Conservation (phyloP, 352 stramenopile species). For the Aphanomyces invadans region DNA sequence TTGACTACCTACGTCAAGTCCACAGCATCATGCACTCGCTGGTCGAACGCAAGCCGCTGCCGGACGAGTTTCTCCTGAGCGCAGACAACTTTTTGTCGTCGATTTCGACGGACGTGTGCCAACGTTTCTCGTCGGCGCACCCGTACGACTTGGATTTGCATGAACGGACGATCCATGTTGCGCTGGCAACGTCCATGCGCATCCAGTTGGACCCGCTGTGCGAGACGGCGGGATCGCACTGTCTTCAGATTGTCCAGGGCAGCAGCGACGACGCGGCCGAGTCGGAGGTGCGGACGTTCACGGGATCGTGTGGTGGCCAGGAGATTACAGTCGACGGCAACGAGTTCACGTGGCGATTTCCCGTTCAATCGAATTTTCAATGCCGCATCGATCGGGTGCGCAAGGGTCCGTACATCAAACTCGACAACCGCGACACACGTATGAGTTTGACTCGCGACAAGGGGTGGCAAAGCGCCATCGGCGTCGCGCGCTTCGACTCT, state of each 20-base stretch:
- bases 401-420: conserved; percentile 82
- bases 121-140: conserved; percentile 65
- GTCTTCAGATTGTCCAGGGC: conserved; percentile 78
- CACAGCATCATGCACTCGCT: conserved; percentile 80
- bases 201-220: conserved; percentile 67
- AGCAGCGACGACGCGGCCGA: conserved; percentile 44
- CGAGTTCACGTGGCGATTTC: conserved; percentile 82
- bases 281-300: conserved; percentile 80
- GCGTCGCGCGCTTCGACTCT: conserved; percentile 77
- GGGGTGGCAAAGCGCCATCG: conserved; percentile 82
- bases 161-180: conserved; percentile 71
- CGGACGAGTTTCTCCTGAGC: conserved; percentile 82
- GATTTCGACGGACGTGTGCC: conserved; percentile 77
- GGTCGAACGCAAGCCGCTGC: conserved; percentile 49
- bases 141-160: conserved; percentile 78
- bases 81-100: conserved; percentile 83
- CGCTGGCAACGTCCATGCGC: conserved; percentile 73
- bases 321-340: conserved; percentile 83
- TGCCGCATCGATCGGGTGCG: conserved; percentile 76
- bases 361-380: conserved; percentile 84
- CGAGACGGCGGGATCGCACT: conserved; percentile 80
- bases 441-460: conserved; percentile 81
- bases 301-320: conserved; percentile 64
- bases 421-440: conserved; percentile 78
- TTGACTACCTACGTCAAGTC: conserved; percentile 75